Conservation (phyloP, 495 filamentous ascomycete species). For the Xylaria acuta region DNA sequence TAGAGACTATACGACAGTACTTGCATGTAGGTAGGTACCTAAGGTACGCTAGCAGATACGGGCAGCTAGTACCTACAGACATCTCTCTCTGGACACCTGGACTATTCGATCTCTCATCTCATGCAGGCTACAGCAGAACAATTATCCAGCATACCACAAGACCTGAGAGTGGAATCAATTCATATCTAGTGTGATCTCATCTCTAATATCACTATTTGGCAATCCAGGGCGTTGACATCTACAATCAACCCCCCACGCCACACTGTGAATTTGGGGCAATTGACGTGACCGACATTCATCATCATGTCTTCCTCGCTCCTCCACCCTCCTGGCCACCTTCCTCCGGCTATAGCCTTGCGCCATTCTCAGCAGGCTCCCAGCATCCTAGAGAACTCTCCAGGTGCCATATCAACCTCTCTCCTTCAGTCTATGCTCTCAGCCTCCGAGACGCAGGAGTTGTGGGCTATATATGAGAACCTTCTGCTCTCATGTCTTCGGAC, state of each 20-base stretch:
- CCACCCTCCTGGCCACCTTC: conserved; percentile 55
- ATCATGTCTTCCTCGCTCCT: conserved; percentile 58
- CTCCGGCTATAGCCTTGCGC: conserved; percentile 62
- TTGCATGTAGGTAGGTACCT: background rate
- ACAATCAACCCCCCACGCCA: background rate
- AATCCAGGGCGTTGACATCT: too few species aligned
- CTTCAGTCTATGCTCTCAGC: conserved; percentile 60
- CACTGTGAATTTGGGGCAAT: conserved; percentile 1
- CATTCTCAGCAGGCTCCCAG: conserved; percentile 79
- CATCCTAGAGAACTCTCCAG: conserved; percentile 62
- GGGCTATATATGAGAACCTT: conserved; percentile 84
- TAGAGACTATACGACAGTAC: background rate
- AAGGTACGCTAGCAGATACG: background rate
- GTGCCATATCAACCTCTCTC: conserved; percentile 55
- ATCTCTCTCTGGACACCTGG: background rate
- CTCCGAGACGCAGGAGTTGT: conserved; percentile 77
- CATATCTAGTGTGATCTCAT: background rate
- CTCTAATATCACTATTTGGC: background rate
- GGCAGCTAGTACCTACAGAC: too few species aligned
- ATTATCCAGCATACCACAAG: background rate
- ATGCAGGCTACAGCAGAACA: too few species aligned
- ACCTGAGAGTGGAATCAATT: background rate
- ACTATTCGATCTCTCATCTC: background rate
- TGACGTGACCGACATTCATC: background rate
- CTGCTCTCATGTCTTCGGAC: conserved; percentile 84